Base-by-base conservation (phyloP, 2,329 filamentous ascomycete species). In the Diaporthe sp. region DNA sequence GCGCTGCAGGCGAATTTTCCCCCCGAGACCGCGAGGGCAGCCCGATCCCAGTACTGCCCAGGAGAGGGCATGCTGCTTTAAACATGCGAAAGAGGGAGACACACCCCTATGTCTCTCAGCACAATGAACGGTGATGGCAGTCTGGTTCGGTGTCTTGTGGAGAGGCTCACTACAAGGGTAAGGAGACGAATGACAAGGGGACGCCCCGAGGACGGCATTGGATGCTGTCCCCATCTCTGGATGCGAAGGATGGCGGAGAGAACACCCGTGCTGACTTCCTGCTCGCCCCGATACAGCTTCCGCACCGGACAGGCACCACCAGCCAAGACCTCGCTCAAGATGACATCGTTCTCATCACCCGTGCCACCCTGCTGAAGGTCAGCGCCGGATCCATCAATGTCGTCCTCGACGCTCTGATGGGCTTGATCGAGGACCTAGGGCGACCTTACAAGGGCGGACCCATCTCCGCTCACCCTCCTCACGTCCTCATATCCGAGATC, bases 131-230 rank as follows among this genome's bases (percentile, higher is more conserved):
- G 88, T 82, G 90, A 92, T 83, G 87, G 88, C 81, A 87, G 87
- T 83, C 86, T 92, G 79, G 90, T 92, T 80, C 87, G 88, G 84
- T 90, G 88, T 82, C 87, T 92, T 79, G 90, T 92, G 81, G 90
- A 92, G 83, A 89, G 90, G 83, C 87, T 92, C 79, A 88, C 89
- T 77, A 90, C 90, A 77, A 89, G 90, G 86, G 91, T 92, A 88
- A 79, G 82, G 44, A 31, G n/a, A 12, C 74, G 70, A 77, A 77
- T 22, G 58, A 44, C 34, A 51, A 19, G 17, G 49, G 46, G 31
- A 15, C 37, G 34, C 17, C 46, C 46, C 46, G 34, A 37, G 46
- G n/a, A 44, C 25, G 31, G 42, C 44, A 17, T 39, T 19, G 65
- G 46, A 39, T 39, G 31, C 62, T 55, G n/a, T 51, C 57, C 42